Evolutionary conservation across 78 protist species (phyloP).

Genomic region (Dictyostelium firmibasis): DNA sequence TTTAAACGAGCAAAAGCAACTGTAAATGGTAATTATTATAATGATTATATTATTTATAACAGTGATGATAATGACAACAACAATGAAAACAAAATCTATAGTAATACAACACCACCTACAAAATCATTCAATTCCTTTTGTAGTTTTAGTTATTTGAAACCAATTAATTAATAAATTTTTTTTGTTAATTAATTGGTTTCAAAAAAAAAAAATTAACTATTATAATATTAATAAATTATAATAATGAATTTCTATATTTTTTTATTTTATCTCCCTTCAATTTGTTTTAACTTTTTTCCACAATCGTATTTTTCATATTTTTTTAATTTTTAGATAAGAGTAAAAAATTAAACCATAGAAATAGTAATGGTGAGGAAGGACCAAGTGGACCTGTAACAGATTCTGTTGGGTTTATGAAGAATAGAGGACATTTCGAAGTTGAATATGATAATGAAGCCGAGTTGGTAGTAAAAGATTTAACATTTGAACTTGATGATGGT

Average conservation of each 20-base stretch:
- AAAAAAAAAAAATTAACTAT: too few species aligned
- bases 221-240: too few species aligned
- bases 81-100: background rate
- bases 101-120: background rate
- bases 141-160: background rate
- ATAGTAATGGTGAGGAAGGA: background rate
- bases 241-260: background rate
- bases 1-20: slow-evolving; percentile 52
- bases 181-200: too few species aligned
- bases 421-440: slow-evolving; percentile 62
- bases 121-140: background rate
- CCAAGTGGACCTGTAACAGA: slow-evolving; percentile 63
- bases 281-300: too few species aligned
- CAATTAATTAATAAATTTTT: background rate
- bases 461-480: slow-evolving; percentile 47
- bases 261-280: background rate
- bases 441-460: slow-evolving; percentile 84
- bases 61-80: background rate
- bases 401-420: slow-evolving; percentile 71
- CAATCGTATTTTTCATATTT: too few species aligned
- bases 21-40: background rate
- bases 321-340: background rate
- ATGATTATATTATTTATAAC: background rate
- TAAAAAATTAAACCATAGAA: background rate
- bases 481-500: slow-evolving; percentile 52